phyloP scores from a whole-genome alignment of 768 basidiomycete species.

The Tylopilus balloui region DNA sequence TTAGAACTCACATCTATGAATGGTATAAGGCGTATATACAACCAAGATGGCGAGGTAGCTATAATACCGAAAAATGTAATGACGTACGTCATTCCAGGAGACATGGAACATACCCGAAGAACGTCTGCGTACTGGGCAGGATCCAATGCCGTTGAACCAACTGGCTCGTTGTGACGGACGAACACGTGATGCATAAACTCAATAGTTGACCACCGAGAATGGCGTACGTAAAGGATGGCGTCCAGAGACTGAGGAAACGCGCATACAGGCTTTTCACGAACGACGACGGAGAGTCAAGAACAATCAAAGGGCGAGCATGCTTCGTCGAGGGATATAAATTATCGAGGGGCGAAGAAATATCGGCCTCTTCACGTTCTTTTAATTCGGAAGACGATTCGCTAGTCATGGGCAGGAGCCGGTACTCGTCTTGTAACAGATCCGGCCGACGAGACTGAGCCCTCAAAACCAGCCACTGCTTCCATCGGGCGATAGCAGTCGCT shows the following conservation, averaged over 20 bases:
- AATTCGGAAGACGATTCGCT: constrained; percentile 1
- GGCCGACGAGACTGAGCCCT: constrained; percentile 5
- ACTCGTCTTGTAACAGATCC: constrained; percentile 16
- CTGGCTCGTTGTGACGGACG: constrained; percentile 67
- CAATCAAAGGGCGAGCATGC: constrained; percentile 12
- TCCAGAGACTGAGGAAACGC: constrained; percentile 28
- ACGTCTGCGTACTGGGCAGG: constrained; percentile 73
- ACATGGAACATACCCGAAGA: constrained; percentile 59
- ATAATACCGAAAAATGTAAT: neutral
- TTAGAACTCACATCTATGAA: constrained; percentile 65
- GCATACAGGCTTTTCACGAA: constrained; percentile 15
- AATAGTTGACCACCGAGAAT: constrained; percentile 27
- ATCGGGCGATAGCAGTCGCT: constrained; percentile 10
- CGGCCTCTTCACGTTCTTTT: constrained; percentile 10
- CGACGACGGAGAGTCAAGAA: constrained; percentile 18
- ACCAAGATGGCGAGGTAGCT: constrained; percentile 73
- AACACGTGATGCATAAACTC: constrained; percentile 22
- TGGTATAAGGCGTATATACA: constrained; percentile 85
- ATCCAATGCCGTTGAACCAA: constrained; percentile 63
- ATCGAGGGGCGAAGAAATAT: neutral
- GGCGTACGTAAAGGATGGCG: constrained; percentile 25
- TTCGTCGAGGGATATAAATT: neutral
- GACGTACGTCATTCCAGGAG: neutral
- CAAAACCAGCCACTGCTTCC: constrained; percentile 16
- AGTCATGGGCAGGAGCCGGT: constrained; percentile 17